phyloP scores from a whole-genome alignment of 208 protist genomes.

The Herpetomonas tarakana region DNA sequence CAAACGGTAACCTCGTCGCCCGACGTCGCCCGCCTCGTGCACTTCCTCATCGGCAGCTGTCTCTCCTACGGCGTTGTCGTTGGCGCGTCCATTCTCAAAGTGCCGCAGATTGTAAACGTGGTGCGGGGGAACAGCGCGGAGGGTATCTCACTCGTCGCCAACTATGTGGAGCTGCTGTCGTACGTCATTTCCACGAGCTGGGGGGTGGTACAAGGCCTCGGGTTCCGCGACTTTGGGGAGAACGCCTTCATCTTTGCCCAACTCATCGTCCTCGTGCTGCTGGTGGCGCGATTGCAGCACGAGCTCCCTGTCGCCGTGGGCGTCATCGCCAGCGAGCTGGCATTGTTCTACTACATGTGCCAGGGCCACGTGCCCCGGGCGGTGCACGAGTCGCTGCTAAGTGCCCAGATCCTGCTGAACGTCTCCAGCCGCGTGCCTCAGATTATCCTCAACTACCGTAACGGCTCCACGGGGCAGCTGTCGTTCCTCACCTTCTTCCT shows the following conservation, averaged over 20 bases:
- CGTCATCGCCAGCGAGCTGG: conserved; percentile 29
- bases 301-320: conserved; percentile 24
- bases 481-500: conserved; percentile 87
- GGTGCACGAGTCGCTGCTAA: conserved; percentile 56
- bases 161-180: conserved; percentile 65
- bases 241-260: conserved; percentile 78
- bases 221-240: conserved; percentile 78
- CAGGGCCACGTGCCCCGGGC: conserved; percentile 31
- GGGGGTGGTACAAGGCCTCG: conserved; percentile 59
- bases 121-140: conserved; percentile 39
- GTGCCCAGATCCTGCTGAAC: conserved; percentile 61
- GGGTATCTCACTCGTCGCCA: conserved; percentile 64
- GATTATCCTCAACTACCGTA: conserved; percentile 66
- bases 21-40: conserved; percentile 27
- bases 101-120: conserved; percentile 86
- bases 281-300: conserved; percentile 59
- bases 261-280: conserved; percentile 50
- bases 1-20: neutral
- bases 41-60: conserved; percentile 55
- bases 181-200: conserved; percentile 82
- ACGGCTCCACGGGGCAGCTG: conserved; percentile 61
- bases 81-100: conserved; percentile 76
- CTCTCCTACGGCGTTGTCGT: conserved; percentile 81
- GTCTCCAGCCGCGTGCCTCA: conserved; percentile 76
- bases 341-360: conserved; percentile 33